Conservation (phyloP, 2,329 filamentous ascomycete species). For the Cryphonectria nitschkei region DNA sequence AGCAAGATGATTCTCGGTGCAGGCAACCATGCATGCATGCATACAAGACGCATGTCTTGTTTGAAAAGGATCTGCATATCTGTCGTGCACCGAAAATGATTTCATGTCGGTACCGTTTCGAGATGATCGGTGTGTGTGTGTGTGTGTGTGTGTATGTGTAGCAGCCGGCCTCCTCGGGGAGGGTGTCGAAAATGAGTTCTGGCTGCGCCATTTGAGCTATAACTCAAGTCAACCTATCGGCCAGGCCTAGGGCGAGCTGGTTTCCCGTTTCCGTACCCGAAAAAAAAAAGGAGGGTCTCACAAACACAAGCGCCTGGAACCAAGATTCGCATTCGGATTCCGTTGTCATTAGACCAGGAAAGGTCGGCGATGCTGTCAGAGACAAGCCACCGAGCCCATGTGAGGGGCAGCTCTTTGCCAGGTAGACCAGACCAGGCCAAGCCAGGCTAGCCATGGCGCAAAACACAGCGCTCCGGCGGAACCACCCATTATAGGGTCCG, state of each 20-base stretch:
- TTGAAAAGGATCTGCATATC: background rate
- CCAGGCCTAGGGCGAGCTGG: slow-evolving; percentile 16
- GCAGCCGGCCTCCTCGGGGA: background rate
- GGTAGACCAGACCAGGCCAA: background rate
- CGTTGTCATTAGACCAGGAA: background rate
- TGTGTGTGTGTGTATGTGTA: too few relatives aligned
- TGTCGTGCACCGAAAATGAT: background rate
- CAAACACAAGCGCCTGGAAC: background rate
- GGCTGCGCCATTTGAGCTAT: background rate
- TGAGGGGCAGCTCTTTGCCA: background rate
- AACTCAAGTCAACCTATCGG: background rate
- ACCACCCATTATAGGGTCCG: slow-evolving; percentile 13
- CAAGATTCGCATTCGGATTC: slow-evolving; percentile 5
- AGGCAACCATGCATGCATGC: background rate
- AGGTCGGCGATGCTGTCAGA: slow-evolving; percentile 2
- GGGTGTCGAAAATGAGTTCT: background rate
- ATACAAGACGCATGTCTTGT: background rate
- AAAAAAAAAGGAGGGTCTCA: background rate
- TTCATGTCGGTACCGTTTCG: slow-evolving; percentile 5
- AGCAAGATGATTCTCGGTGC: background rate
- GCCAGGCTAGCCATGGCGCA: slow-evolving; percentile 29
- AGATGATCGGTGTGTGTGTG: background rate
- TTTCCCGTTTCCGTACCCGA: background rate
- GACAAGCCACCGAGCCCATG: background rate
- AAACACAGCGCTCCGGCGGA: slow-evolving; percentile 27